Evolutionary conservation across 257 asterid genomes (phyloP), one percentile per base, ranked within the genome.

Genomic region (Solanum corneliomulleri): DNA sequence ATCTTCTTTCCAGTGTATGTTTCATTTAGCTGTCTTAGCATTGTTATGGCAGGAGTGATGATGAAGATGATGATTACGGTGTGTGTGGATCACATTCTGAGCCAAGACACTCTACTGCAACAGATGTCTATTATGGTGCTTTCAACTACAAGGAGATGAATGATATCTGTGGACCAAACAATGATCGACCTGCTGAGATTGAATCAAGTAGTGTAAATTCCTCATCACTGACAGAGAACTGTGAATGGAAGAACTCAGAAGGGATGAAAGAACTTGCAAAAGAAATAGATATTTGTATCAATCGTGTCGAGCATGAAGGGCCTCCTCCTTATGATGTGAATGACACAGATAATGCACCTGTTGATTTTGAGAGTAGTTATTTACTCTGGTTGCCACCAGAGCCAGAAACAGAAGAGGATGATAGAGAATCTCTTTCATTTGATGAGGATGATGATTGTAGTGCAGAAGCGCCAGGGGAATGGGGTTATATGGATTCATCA

Each of bases 301-400:
- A 87, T 68, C 93, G 90, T 87, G 94, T 94, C 82, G 98, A 94
- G 87, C 88, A 92, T 88, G 99, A 97, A 89, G 91, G 95, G 77
- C 93, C 92, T 66, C 85, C 98, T 82, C 60, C 93, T 71, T 92
- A 90, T 90, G 95, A 89, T 74, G 93, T 92, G 83, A 94, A 93
- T 90, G 96, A 91, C 86, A 93, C 91, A 71, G 92, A 92, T 89
- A 20, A 88, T 14, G 95, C 94, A 91, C 97, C 98, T 27, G 93
- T 94, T 70, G 99, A 97, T 90, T 95, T 95, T 87, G 99, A 97
- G 91, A 92, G 91, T 90, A 93, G 93, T 86, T 98, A 98, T 89
- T 92, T 93, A 86, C 94, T 97, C 58, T 97, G 99, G 99, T 94
- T 95, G 87, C 99, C 98, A 21, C 98, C 99, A 75, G 99, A 94